Conservation (phyloP, 768 basidiomycete genomes). For the Mycena indigotica region DNA sequence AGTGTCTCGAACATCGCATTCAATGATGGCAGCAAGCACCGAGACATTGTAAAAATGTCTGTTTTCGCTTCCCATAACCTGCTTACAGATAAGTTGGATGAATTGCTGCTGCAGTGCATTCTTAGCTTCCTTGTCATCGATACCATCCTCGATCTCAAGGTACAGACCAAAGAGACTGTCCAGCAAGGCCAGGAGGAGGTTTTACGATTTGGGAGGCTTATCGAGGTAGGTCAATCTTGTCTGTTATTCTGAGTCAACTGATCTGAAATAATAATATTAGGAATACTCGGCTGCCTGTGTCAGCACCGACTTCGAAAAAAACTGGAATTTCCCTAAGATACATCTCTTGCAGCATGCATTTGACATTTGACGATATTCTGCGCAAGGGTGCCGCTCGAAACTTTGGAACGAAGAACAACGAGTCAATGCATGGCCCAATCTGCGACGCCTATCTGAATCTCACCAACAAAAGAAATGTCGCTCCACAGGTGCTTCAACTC, state of each 20-base stretch:
- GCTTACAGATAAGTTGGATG: conserved; percentile 22
- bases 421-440: conserved; percentile 35
- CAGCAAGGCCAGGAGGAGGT: conserved; percentile 22
- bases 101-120: conserved; percentile 31
- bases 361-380: conserved; percentile 31
- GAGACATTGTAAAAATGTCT: conserved; percentile 35
- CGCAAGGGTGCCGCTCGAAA: conserved; percentile 32
- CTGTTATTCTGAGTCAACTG: too few relatives aligned
- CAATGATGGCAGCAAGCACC: conserved; percentile 36
- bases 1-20: conserved; percentile 29
- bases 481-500: conserved; percentile 27
- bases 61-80: conserved; percentile 32
- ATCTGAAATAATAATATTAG: background rate
- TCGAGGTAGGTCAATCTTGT: conserved; percentile 25
- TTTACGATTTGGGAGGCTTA: conserved; percentile 11
- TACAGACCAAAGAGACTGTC: conserved; percentile 34
- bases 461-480: conserved; percentile 38
- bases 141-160: conserved; percentile 31
- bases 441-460: conserved; percentile 29
- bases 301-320: conserved; percentile 16
- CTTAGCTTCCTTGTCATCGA: conserved; percentile 34
- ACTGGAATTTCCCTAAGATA: conserved; percentile 39
- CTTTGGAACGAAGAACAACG: conserved; percentile 36
- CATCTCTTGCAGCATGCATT: conserved; percentile 35
- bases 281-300: background rate